phyloP scores from a whole-genome alignment of 805 yeast species.

The Pichia kluyveri region DNA sequence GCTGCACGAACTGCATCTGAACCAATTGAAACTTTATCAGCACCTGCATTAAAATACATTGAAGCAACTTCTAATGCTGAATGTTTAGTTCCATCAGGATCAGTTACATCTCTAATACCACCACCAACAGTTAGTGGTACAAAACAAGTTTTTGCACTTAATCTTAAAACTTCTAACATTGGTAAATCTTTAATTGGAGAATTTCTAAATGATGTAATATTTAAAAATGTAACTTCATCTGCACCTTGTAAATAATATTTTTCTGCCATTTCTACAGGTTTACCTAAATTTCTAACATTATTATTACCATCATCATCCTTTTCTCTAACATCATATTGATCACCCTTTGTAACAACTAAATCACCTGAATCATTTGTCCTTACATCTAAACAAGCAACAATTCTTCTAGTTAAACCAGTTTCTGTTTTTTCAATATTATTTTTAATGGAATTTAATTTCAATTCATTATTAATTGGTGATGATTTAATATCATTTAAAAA shows the following conservation, averaged over 20 bases:
- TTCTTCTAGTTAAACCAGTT: constrained; percentile 74
- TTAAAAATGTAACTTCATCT: constrained; percentile 90
- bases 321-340: constrained; percentile 95
- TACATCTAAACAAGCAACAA: constrained; percentile 96
- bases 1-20: constrained; percentile 93
- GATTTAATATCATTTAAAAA: constrained; percentile 47
- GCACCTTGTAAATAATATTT: constrained; percentile 92
- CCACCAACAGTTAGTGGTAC: constrained; percentile 99
- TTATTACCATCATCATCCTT: constrained; percentile 42
- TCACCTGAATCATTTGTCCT: constrained; percentile 92
- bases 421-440: constrained; percentile 18
- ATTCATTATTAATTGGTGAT: background rate
- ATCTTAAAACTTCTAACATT: constrained; percentile 80
- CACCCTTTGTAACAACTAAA: constrained; percentile 96
- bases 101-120: constrained; percentile 85
- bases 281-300: constrained; percentile 86
- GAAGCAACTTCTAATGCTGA: constrained; percentile 90
- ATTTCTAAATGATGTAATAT: constrained; percentile 91
- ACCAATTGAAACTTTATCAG: constrained; percentile 97
- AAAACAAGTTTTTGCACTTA: constrained; percentile 82
- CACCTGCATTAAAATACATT: constrained; percentile 90
- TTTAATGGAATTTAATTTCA: background rate
- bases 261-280: constrained; percentile 91
- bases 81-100: constrained; percentile 69
- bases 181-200: constrained; percentile 92